Evolutionary conservation across 306 rosid genomes (phyloP), one percentile per base, ranked within the genome.

Genomic region (Citrullus colocynthis): DNA sequence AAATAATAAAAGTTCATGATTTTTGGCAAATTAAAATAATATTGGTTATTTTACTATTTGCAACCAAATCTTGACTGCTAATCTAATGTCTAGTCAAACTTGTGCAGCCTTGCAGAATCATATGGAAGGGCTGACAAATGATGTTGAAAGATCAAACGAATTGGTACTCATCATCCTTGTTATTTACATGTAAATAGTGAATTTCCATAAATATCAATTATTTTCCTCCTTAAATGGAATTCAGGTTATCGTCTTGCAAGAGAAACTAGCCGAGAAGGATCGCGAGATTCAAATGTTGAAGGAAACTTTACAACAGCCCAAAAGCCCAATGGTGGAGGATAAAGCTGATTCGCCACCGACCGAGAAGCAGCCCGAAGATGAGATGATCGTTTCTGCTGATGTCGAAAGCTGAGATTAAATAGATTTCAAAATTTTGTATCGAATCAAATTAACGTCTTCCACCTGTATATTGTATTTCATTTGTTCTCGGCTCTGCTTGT

Each of bases 71-170:
- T 44, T 2, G 13, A 9, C 15, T 49, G 56, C 16, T 59, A 21
- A 59, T 21, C 15, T 59, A 21, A 59, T 59, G 6, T 58, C 12
- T 32, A 32, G 10, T 14, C 17, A 41, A 74, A 76, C 48, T 21
- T 77, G 41, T 84, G 66, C 88, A 95, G 98, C 89, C 64, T 82
- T 92, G 84, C 90, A 84, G 88, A 87, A 86, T 56, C 93, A 86
- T 78, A 87, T 89, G 96, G 97, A 88, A 36, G 97, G 91, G 80
- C 82, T 92, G 82, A 80, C 97, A 57, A 89, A 95, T 88, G 98
- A 95, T 45, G 97, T 87, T 57, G 98, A 92, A 78, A 88, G 98
- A 89, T 95, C 97, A 78, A 87, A 87, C 74, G 97, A 95, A 92
- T 87, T 85, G 98, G 98, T 95, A 74, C 2, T 81, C 80, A 49